phyloP scores from a whole-genome alignment of 2,329 filamentous ascomycete species.

The Proliferodiscus dingleyae region DNA sequence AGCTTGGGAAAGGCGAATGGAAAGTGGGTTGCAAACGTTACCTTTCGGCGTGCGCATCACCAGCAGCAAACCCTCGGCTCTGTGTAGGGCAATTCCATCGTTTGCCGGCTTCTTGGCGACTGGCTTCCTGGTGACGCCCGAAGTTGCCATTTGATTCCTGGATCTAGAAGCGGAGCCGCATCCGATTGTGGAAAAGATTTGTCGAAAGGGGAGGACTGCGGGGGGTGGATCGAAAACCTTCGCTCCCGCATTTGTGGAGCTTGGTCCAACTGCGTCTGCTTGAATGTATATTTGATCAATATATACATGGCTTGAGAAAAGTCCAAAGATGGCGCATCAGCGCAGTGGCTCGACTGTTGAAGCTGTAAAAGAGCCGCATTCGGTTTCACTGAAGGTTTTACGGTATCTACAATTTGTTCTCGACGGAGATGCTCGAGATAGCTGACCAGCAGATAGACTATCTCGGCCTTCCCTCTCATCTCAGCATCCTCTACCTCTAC shows the following conservation, averaged over 20 bases:
- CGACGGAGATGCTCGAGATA: background rate
- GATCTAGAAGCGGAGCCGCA: background rate
- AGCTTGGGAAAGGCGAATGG: background rate
- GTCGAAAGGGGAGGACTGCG: background rate
- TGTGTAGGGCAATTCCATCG: constrained; percentile 33
- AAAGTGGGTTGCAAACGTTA: too few species aligned
- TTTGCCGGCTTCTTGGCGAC: background rate
- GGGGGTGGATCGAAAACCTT: too few species aligned
- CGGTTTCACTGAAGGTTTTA: constrained; percentile 72
- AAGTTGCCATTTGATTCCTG: background rate
- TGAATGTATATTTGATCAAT: background rate
- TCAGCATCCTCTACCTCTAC: constrained; percentile 60
- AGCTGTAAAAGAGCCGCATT: constrained; percentile 66
- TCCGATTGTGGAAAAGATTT: constrained; percentile 1
- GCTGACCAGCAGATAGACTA: constrained; percentile 48
- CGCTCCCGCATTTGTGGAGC: background rate
- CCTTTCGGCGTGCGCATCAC: constrained; percentile 47
- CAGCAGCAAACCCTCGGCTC: constrained; percentile 39
- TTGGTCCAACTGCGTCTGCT: constrained; percentile 1
- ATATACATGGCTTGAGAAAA: constrained; percentile 17
- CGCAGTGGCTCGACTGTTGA: constrained; percentile 26
- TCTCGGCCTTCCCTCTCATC: constrained; percentile 74
- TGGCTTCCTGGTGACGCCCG: background rate
- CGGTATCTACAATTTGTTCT: constrained; percentile 41
- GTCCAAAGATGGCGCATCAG: constrained; percentile 29